Conservation (phyloP, 129 eudicot genomes). For the Artemisia argyi region DNA sequence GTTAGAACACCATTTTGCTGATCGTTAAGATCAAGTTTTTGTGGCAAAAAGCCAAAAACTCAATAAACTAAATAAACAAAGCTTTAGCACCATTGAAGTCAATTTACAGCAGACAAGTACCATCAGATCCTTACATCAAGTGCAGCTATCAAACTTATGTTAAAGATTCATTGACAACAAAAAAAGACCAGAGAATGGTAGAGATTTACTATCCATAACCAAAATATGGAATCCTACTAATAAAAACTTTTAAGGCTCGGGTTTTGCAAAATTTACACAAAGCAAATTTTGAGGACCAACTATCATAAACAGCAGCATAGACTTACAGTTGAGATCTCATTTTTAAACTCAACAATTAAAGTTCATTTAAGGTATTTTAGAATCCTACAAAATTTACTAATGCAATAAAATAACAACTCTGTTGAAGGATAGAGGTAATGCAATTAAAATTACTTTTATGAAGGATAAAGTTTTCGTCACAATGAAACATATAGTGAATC, state of each 20-base stretch:
- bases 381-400: background rate
- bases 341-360: background rate
- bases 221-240: too few relatives aligned
- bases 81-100: background rate
- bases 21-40: too few relatives aligned
- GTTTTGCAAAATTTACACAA: background rate
- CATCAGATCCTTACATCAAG: background rate
- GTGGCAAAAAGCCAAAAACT: too few relatives aligned
- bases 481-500: too few relatives aligned
- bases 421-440: background rate
- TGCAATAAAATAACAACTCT: background rate
- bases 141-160: background rate
- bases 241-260: background rate
- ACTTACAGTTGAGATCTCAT: background rate
- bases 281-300: background rate
- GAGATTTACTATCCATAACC: too few relatives aligned
- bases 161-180: too few relatives aligned
- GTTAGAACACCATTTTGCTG: too few relatives aligned
- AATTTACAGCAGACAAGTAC: background rate
- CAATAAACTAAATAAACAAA: too few relatives aligned
- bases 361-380: background rate
- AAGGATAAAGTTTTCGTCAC: too few relatives aligned
- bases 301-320: background rate
- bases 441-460: too few relatives aligned
- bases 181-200: too few relatives aligned